phyloP scores from a whole-genome alignment of 306 rosid species.

The Crataegus laevigata region DNA sequence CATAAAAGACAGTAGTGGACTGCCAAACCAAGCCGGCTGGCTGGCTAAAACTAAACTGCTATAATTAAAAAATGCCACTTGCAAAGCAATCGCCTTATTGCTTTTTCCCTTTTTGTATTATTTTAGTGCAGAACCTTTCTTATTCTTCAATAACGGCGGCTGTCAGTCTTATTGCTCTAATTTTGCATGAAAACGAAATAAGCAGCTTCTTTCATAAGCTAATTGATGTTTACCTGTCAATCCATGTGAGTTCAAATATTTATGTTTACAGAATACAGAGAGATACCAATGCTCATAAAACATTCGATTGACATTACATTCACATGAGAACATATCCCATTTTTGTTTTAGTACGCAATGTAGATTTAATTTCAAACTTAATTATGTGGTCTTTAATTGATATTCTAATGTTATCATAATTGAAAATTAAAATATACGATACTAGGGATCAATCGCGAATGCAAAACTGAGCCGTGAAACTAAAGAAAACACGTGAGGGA shows the following conservation, averaged over 20 bases:
- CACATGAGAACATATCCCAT: background rate
- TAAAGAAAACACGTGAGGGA: too few relatives aligned
- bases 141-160: background rate
- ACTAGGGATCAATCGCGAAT: too few relatives aligned
- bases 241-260: background rate
- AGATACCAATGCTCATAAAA: background rate
- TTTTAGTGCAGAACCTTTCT: background rate
- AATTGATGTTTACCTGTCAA: conserved; percentile 2
- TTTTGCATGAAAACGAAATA: background rate
- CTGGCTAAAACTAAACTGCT: background rate
- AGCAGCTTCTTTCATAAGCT: conserved; percentile 3
- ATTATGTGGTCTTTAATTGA: background rate
- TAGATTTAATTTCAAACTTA: background rate
- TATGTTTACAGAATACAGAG: background rate
- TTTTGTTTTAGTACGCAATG: background rate
- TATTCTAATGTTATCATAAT: background rate
- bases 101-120: background rate
- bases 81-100: background rate
- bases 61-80: background rate
- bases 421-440: background rate
- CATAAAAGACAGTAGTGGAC: background rate
- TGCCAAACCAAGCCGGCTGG: background rate
- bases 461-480: too few relatives aligned
- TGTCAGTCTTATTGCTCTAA: background rate
- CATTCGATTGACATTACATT: background rate